These are phyloP conservation scores for Crithidia mellificae DNA, from an alignment of 208 protist genomes.

Conservation along the genomic window DNA sequence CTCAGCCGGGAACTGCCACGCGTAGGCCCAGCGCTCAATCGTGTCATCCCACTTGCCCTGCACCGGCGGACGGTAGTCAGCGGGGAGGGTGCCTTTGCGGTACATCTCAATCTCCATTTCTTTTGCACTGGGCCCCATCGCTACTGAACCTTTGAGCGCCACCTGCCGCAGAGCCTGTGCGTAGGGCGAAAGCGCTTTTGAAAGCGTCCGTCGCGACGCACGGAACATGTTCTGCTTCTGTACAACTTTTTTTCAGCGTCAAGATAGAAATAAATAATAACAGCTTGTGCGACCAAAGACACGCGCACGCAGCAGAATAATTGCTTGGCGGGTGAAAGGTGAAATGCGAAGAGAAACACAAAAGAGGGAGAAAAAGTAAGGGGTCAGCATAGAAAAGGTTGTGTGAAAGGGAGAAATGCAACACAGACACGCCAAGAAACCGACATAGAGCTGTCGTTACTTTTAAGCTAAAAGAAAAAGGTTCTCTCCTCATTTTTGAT, in stretches of 20 bases:
- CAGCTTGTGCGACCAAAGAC: too few species aligned
- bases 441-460: too few species aligned
- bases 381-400: too few species aligned
- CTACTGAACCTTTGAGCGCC: constrained; percentile 69
- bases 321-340: too few species aligned
- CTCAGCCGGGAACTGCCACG: constrained; percentile 90
- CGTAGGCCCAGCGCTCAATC: constrained; percentile 90
- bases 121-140: constrained; percentile 75
- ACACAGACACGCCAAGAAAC: too few species aligned
- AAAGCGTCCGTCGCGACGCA: constrained; percentile 12
- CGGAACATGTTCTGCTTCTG: constrained; percentile 18
- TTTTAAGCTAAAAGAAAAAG: too few species aligned
- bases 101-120: constrained; percentile 89
- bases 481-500: too few species aligned
- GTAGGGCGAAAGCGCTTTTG: constrained; percentile 83
- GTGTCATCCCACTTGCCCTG: constrained; percentile 92
- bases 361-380: not conserved
- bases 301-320: too few species aligned
- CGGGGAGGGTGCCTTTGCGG: constrained; percentile 66
- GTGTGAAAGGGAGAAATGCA: not conserved
- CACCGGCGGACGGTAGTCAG: constrained; percentile 82
- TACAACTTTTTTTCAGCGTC: not conserved
- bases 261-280: too few species aligned
- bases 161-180: constrained; percentile 88
- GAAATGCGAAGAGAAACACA: not conserved